Evolutionary conservation across 257 asterid genomes (phyloP), one percentile per base, ranked within the genome.

Genomic region (Primulina eburnea): DNA sequence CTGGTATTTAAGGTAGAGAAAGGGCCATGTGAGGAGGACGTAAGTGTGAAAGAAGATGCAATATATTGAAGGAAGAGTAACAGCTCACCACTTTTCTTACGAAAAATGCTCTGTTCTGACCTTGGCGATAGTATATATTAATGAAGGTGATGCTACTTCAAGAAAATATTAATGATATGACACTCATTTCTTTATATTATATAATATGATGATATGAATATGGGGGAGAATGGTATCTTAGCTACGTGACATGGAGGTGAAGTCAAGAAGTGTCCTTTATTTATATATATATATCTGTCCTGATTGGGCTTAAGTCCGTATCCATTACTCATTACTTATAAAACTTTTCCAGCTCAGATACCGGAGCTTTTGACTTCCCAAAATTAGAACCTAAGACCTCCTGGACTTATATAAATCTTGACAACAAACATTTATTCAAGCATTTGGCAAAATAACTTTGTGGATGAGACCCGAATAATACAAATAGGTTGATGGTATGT

Each of bases 11-110:
- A 78, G 82, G 77, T 66, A 59, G 63, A 69, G 26, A 69, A 74
- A 77, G 78, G 81, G 73, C 86, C 89, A 85, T 78, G 85, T 78
- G 91, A 79, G 55, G 64, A 28, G 71, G 60, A 74, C 38, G 68
- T 60, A 69, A 24, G 50, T 58, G 29, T 47, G 38, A 74, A 16
- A 62, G 16, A 62, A 61, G 30, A 12, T 26, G 29, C 68, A 32
- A 18, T 8, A 20, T 38, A 50, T 35, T 7, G 53, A 59, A 34
- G n/a, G 21, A 40, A 72, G 71, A 50, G 53, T 71, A 78, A 85
- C 89, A 84, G 87, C 88, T 88, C 90, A 83, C 74, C 86, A 78
- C 77, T 84, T 72, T 78, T 68, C 78, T 73, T 66, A 81, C 84
- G 8, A 82, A 82, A 82, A 82, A 81, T 85, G 75, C 88, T 78